A percentile compares a stretch with the other conserved stretches of the same genome.
Evolutionary conservation across 768 basidiomycete species (phyloP).

Genomic region (Cystofilobasidium bisporidii): DNA sequence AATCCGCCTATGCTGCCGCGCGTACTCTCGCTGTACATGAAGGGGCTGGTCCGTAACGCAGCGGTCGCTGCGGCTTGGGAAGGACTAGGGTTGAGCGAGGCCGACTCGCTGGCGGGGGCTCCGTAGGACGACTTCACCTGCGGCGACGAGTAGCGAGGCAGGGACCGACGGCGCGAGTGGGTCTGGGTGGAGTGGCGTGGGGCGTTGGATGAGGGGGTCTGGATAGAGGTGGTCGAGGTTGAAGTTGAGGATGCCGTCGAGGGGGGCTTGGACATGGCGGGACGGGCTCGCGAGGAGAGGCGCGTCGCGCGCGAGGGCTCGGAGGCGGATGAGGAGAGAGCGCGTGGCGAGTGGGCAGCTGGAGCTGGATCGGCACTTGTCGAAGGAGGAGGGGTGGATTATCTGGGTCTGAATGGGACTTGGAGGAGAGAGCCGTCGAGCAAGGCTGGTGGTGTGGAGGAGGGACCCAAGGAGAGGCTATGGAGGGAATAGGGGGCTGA

Average conservation of each 20-base stretch:
- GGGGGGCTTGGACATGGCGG: too few relatives aligned
- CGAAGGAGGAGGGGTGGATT: too few relatives aligned
- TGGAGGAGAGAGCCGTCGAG: too few relatives aligned
- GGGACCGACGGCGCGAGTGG: neutral
- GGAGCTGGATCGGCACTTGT: too few relatives aligned
- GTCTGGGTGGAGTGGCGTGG: neutral
- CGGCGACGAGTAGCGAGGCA: neutral
- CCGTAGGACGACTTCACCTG: slow-evolving; percentile 2
- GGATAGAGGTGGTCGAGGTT: neutral
- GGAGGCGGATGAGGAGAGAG: neutral
- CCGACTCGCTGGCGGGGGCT: neutral
- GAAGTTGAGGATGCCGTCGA: neutral
- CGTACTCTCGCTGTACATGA: neutral
- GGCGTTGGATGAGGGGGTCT: neutral
- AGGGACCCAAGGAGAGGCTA: neutral
- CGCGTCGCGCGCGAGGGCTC: too few relatives aligned
- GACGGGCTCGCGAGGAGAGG: too few relatives aligned
- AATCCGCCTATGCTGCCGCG: neutral
- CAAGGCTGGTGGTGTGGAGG: too few relatives aligned
- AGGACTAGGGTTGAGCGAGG: neutral
- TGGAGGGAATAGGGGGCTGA: neutral
- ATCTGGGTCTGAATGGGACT: too few relatives aligned
- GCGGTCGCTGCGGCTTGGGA: neutral
- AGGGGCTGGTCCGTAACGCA: neutral
- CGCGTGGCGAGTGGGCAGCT: neutral